Evolutionary conservation across 768 basidiomycete species (phyloP).

Genomic region (Auricularia auricula-judae): DNA sequence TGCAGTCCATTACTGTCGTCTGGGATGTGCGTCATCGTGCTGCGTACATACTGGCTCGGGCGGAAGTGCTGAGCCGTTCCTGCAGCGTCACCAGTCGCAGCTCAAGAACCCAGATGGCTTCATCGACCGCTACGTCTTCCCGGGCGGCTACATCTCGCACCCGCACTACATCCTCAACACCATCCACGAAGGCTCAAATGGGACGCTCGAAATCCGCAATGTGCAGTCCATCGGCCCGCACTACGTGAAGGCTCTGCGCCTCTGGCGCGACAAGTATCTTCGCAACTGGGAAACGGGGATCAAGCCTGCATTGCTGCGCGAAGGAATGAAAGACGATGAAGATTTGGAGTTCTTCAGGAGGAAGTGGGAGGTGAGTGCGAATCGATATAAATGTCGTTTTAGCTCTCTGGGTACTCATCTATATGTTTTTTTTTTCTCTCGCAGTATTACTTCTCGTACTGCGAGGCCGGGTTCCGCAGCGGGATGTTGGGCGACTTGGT

Average conservation of each 20-base stretch:
- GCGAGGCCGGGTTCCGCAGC: neutral
- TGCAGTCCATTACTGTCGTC: constrained; percentile 61
- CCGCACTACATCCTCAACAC: constrained; percentile 18
- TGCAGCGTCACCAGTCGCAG: neutral
- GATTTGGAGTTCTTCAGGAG: neutral
- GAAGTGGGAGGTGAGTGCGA: neutral
- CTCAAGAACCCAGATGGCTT: neutral
- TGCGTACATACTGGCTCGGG: neutral
- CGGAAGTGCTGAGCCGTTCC: neutral
- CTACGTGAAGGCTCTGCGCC: constrained; percentile 27
- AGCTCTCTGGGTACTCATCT: neutral
- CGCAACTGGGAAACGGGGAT: constrained; percentile 18
- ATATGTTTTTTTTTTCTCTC: no score
- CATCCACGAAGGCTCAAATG: constrained; percentile 18
- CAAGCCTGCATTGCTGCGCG: constrained; percentile 16
- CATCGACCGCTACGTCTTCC: constrained; percentile 16
- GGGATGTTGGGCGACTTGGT: neutral
- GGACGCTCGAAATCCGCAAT: constrained; percentile 20
- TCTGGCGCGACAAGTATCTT: constrained; percentile 25
- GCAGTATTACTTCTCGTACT: neutral
- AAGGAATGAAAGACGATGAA: constrained; percentile 6
- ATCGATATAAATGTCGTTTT: neutral
- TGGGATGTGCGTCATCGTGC: neutral
- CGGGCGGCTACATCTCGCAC: constrained; percentile 26
- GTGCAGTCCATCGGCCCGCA: constrained; percentile 26